Conservation (phyloP, 768 basidiomycete species). For the Trametes sanguinea region DNA sequence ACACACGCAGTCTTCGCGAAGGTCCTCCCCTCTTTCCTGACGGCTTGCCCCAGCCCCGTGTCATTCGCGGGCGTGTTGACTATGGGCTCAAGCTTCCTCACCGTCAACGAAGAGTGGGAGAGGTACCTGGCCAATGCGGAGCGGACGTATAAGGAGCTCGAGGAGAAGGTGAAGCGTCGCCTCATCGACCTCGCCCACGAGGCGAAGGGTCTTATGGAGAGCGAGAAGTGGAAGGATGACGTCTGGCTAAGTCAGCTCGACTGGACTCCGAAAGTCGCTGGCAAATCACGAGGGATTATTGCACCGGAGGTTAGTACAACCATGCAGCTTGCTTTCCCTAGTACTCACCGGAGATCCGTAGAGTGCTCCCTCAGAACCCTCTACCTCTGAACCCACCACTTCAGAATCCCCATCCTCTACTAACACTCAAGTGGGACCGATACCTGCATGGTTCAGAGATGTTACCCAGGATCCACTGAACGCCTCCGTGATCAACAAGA, state of each 20-base stretch:
- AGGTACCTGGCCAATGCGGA: slow-evolving; percentile 80
- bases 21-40: slow-evolving; percentile 79
- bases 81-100: slow-evolving; percentile 91
- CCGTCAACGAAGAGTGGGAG: slow-evolving; percentile 91
- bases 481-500: slow-evolving; percentile 45
- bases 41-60: slow-evolving; percentile 87
- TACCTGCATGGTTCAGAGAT: slow-evolving; percentile 61
- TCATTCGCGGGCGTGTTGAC: slow-evolving; percentile 88
- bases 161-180: slow-evolving; percentile 57
- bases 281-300: slow-evolving; percentile 64
- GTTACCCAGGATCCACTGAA: slow-evolving; percentile 48
- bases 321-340: not conserved
- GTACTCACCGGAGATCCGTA: too few species aligned
- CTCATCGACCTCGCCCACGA: slow-evolving; percentile 71
- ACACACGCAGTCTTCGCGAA: slow-evolving; percentile 80
- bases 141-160: slow-evolving; percentile 66
- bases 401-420: too few species aligned
- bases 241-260: slow-evolving; percentile 90
- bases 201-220: slow-evolving; percentile 49
- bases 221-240: slow-evolving; percentile 64
- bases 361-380: too few species aligned
- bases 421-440: not conserved
- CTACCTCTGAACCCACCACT: too few species aligned
- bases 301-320: slow-evolving; percentile 34
- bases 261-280: slow-evolving; percentile 87